Evolutionary conservation across 805 yeast species (phyloP).

Genomic region (Yamadazyma philogaea): DNA sequence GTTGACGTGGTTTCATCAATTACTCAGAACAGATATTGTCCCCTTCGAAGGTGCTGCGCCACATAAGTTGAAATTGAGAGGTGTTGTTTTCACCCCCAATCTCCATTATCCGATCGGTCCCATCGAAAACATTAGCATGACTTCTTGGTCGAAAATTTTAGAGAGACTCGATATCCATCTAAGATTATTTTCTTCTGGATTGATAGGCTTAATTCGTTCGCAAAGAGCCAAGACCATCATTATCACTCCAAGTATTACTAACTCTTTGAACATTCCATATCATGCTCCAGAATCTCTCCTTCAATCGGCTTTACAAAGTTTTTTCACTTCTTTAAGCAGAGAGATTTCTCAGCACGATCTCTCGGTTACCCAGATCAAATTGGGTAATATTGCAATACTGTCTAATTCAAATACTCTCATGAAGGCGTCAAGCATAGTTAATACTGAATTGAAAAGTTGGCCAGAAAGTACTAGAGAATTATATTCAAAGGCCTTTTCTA

Average conservation of each 20-base stretch:
- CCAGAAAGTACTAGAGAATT: conserved; percentile 30
- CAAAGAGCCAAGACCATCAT: conserved; percentile 50
- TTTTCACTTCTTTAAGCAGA: conserved; percentile 34
- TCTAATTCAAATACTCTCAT: conserved; percentile 18
- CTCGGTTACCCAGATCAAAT: conserved; percentile 36
- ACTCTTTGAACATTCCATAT: conserved; percentile 55
- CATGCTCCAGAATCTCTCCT: conserved; percentile 61
- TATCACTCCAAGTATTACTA: conserved; percentile 54
- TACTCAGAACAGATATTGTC: conserved; percentile 51
- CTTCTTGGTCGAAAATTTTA: conserved; percentile 51
- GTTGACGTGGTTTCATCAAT: conserved; percentile 45
- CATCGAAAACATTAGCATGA: conserved; percentile 50
- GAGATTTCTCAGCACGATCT: conserved; percentile 35
- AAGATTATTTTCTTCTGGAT: conserved; percentile 52
- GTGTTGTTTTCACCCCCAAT: conserved; percentile 69
- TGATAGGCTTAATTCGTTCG: conserved; percentile 50
- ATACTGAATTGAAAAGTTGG: conserved; percentile 40
- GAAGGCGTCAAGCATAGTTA: conserved; percentile 24
- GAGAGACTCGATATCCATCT: conserved; percentile 48
- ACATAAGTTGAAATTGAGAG: conserved; percentile 56
- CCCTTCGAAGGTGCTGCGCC: conserved; percentile 60
- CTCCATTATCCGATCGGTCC: conserved; percentile 68
- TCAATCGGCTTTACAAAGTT: conserved; percentile 40
- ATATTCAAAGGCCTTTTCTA: conserved; percentile 31
- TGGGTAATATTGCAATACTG: conserved; percentile 39